Evolutionary conservation across 495 filamentous ascomycete species (phyloP), one percentile per base, ranked within the genome.

Genomic region (Achaetomiella virescens): DNA sequence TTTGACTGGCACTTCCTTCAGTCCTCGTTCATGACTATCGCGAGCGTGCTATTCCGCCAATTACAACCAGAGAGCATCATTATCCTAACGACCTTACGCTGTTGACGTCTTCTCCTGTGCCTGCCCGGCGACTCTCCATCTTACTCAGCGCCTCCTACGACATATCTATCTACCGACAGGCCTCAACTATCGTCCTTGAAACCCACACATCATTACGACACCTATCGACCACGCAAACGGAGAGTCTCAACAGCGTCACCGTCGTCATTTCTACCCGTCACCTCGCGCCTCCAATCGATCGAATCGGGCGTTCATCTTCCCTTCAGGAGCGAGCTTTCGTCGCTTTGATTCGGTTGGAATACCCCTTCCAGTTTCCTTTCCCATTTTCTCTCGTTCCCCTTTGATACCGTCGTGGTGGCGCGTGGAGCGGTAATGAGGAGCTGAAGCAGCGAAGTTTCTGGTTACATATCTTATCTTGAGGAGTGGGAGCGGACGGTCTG

Each of bases 1-100:
- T 82, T 48, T 79, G 58, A 18, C 8, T 5, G 11, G 21, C 17
- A 22, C 20, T 21, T 36, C 33, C 6, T 11, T 15, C 2, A 5
- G 1, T 14, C 41, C 36, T 36, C 38, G 15, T 31, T 33, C 44
- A n/a, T 21, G 40, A 33, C 40, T 55, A 48, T 43, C 52, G 35
- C 40, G 35, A 35, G 35, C 20, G 1, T 46, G 31, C 18, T 15
- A 33, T 54, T 40, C 41, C 8, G 47, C 47, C 27, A 31, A 9
- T 4, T 31, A 31, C 27, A 43, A 18, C 12, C 27, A 35, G 29
- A 29, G 40, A 53, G 40, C 29, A 38, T 51, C 22, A 46, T 46
- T 2, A 48, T 31, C 35, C 24, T 40, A n/a, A 48, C 44, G 43
- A 42, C 35, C 22, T 48, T 29, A 48, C 33, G 52, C 52, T 36